These are phyloP conservation scores for Proliferodiscus dingleyae DNA, from an alignment of 2,329 filamentous ascomycete species.

Conservation along the genomic window DNA sequence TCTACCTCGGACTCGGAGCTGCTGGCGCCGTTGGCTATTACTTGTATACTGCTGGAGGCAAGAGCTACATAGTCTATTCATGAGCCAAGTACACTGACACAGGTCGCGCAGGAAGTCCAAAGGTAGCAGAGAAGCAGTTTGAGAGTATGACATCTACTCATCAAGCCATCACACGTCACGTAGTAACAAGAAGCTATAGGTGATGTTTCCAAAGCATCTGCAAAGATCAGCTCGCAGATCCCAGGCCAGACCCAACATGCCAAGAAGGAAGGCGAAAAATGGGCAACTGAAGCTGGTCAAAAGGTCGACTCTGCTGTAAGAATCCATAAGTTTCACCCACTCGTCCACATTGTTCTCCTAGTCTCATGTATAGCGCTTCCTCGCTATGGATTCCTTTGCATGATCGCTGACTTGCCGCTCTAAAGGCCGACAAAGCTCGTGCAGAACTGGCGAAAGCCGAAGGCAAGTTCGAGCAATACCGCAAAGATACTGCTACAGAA, in stretches of 20 bases:
- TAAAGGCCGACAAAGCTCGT: slow-evolving; percentile 58
- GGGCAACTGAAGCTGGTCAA: slow-evolving; percentile 56
- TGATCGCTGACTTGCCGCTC: slow-evolving; percentile 16
- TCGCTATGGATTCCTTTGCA: background rate
- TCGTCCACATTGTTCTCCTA: too few relatives aligned
- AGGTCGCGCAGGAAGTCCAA: too few relatives aligned
- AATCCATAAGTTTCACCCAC: slow-evolving; percentile 17
- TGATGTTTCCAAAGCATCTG: slow-evolving; percentile 66
- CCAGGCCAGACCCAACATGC: slow-evolving; percentile 57
- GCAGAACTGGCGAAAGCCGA: slow-evolving; percentile 57
- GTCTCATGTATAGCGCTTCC: background rate
- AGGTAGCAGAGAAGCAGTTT: slow-evolving; percentile 78
- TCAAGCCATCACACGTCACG: background rate
- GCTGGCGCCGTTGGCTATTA: slow-evolving; percentile 78
- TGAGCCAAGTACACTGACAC: too few relatives aligned
- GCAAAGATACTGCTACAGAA: slow-evolving; percentile 59
- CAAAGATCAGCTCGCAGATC: slow-evolving; percentile 61
- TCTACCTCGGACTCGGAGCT: slow-evolving; percentile 54
- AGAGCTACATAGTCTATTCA: too few relatives aligned
- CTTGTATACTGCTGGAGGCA: slow-evolving; percentile 78
- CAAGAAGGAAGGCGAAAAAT: slow-evolving; percentile 59
- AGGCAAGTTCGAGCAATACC: slow-evolving; percentile 53
- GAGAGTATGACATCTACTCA: slow-evolving; percentile 57
- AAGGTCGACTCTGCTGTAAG: slow-evolving; percentile 67
- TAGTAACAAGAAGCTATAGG: slow-evolving; percentile 47